Evolutionary conservation across 306 rosid species (phyloP), one percentile per base, ranked within the genome.

Genomic region (Purshia tridentata): DNA sequence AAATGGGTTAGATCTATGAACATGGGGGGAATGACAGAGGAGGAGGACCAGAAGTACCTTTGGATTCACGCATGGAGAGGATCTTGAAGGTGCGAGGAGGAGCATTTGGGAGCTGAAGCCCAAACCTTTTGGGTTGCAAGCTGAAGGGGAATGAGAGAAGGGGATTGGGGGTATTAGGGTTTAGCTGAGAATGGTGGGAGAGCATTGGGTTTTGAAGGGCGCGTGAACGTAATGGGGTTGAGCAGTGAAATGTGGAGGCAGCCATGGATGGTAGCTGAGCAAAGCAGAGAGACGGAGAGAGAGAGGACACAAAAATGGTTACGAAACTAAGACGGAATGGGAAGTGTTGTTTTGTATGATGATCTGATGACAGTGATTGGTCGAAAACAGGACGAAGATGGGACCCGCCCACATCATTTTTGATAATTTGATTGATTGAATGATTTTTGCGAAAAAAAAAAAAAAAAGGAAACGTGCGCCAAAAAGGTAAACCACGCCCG

Each of bases 11-110:
- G 73, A 69, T 69, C 73, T 69, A 15, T 1, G 56, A 15, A 61
- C 20, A 37, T 15, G 18, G 7, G 8, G 8, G 1, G 19, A 39
- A 61, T 0, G 6, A 19, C 37, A 65, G 69, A 12, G 19, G 37
- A 46, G 55, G 5, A 29, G 10, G 69, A 65, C 22, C 14, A 5
- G 42, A 23, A 29, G 35, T 78, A 91, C 97, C 94, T 84, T 35
- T 80, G 41, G 81, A 57, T 44, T 87, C 67, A 51, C 76, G 84
- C 45, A 37, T 18, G 74, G 86, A 81, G 65, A 76, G 83, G 75
- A 82, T 64, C 78, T 78, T 70, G 83, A 84, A 64, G 11, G 52
- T 6, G 16, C 58, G 58, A 54, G 53, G 82, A 70, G 10, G 78
- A 22, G 74, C 74, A 77, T 61, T 65, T 65, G 70, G 86, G 77